Evolutionary conservation across 352 stramenopile genomes (phyloP).

Genomic region (Phytophthora boehmeriae): DNA sequence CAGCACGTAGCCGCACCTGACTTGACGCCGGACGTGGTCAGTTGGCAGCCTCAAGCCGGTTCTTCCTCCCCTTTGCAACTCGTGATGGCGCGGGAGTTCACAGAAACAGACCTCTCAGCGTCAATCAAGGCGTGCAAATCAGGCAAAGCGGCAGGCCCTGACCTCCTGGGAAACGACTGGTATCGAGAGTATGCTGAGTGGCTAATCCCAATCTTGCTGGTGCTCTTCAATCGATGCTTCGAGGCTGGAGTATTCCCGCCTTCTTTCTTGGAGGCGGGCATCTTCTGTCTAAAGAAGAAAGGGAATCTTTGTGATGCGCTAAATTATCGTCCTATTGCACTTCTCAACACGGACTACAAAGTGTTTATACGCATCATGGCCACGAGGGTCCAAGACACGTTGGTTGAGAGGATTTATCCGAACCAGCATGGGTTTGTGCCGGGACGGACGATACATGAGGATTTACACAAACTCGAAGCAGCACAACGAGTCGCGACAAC

Average conservation of each 20-base stretch:
- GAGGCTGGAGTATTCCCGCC: neutral
- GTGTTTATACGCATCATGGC: slow-evolving; percentile 7
- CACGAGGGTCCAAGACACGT: neutral
- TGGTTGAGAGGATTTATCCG: neutral
- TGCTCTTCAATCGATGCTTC: slow-evolving; percentile 1
- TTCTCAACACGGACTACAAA: slow-evolving; percentile 18
- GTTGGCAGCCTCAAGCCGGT: too few species aligned
- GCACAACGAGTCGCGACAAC: neutral
- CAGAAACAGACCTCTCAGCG: neutral
- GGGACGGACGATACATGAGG: slow-evolving; percentile 7
- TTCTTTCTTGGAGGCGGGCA: slow-evolving; percentile 8
- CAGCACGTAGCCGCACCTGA: too few species aligned
- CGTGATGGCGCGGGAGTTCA: too few species aligned
- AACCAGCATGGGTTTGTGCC: slow-evolving; percentile 5
- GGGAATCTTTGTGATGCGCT: too few species aligned
- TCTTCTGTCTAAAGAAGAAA: too few species aligned
- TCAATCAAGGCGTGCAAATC: slow-evolving; percentile 1
- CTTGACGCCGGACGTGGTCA: too few species aligned
- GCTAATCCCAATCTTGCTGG: neutral
- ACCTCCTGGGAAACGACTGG: slow-evolving; percentile 3
- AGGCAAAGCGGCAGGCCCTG: slow-evolving; percentile 2
- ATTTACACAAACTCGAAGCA: slow-evolving; percentile 7
- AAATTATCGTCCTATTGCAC: too few species aligned
- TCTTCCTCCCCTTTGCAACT: too few species aligned
- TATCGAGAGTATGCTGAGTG: neutral